Percentiles rank a stretch among this genome's conserved stretches.
Conservation (phyloP, 768 basidiomycete genomes). For the Mycena crocata region DNA sequence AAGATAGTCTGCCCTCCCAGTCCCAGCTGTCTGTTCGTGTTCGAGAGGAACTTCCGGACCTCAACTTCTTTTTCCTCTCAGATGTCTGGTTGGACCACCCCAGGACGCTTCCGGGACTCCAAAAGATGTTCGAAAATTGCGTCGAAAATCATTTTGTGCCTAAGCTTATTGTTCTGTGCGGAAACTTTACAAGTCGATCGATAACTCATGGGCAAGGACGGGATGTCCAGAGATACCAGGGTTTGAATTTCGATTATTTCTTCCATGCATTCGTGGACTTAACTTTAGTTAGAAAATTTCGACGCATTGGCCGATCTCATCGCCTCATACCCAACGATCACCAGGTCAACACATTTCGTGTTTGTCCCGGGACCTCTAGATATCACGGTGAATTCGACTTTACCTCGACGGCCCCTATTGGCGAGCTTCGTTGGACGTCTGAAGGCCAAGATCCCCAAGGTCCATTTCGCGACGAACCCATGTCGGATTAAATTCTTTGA, state of each 20-base stretch:
- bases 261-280: conserved; percentile 2
- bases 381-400: conserved; percentile 80
- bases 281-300: conserved; percentile 71
- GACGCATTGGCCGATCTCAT: conserved; percentile 89
- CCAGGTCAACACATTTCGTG: conserved; percentile 87
- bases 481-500: conserved; percentile 95
- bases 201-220: conserved; percentile 82
- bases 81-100: conserved; percentile 97
- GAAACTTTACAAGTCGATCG: conserved; percentile 91
- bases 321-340: conserved; percentile 80
- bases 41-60: conserved; percentile 75
- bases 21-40: conserved; percentile 71
- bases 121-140: conserved; percentile 90
- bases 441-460: conserved; percentile 78
- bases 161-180: conserved; percentile 90
- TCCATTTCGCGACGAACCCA: conserved; percentile 89
- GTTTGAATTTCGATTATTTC: conserved; percentile 52
- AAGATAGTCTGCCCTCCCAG: conserved; percentile 55
- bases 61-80: conserved; percentile 93
- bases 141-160: conserved; percentile 90
- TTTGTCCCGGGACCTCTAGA: conserved; percentile 96
- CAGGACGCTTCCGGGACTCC: conserved; percentile 80
- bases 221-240: conserved; percentile 88
- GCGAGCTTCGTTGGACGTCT: conserved; percentile 79
- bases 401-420: conserved; percentile 87